Evolutionary conservation across 305 asterid genomes (phyloP).

Genomic region (Fraxinus greggii): DNA sequence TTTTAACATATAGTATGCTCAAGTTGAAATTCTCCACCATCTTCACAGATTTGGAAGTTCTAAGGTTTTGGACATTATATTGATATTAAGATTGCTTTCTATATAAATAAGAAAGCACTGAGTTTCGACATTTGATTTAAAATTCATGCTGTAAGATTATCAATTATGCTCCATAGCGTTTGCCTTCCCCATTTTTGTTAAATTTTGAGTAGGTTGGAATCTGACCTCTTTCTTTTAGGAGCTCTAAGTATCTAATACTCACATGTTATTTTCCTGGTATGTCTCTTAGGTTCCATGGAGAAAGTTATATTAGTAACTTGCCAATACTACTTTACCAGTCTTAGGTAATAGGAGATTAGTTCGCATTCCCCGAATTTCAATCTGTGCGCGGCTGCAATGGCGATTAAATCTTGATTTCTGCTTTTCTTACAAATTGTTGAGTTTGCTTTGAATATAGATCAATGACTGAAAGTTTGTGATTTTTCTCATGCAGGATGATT

Average conservation of each 20-base stretch:
- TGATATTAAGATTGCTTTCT: not conserved
- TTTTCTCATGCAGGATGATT: constrained; percentile 55
- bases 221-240: not conserved
- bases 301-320: not conserved
- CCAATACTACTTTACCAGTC: not conserved
- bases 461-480: not conserved
- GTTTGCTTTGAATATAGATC: constrained; percentile 5
- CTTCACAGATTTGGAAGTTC: not conserved
- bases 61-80: not conserved
- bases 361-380: not conserved
- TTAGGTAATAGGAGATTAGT: not conserved
- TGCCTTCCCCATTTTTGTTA: not conserved
- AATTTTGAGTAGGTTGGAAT: not conserved
- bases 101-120: not conserved
- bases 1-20: not conserved
- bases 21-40: not conserved
- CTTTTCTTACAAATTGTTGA: not conserved
- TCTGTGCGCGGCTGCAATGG: not conserved
- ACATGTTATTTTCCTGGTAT: not conserved
- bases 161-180: not conserved
- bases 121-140: not conserved
- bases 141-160: not conserved
- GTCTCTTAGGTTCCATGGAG: not conserved
- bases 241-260: not conserved
- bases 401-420: constrained; percentile 3